Conservation (phyloP, 768 basidiomycete genomes). For the Amanita fuliginea region DNA sequence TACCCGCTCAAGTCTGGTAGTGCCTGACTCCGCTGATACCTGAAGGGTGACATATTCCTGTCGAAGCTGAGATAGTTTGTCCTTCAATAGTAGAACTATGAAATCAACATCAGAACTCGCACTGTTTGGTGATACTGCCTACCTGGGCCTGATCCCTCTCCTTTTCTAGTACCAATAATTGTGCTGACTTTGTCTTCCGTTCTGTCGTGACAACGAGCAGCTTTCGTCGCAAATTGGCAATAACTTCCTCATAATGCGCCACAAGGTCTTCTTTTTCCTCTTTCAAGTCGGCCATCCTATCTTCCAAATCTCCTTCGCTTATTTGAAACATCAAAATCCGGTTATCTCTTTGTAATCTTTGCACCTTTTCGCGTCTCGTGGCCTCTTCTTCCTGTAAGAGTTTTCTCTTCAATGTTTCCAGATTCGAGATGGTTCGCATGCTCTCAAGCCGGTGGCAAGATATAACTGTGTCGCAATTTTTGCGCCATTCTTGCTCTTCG, state of each 20-base stretch:
- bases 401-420: conserved; percentile 43
- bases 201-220: conserved; percentile 22
- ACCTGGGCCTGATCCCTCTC: conserved; percentile 41
- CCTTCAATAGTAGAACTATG: conserved; percentile 16
- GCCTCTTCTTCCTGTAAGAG: conserved; percentile 43
- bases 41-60: conserved; percentile 40
- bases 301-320: conserved; percentile 49
- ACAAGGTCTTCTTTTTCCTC: conserved; percentile 26
- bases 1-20: conserved; percentile 45
- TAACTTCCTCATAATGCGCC: conserved; percentile 16
- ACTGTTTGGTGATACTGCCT: conserved; percentile 8
- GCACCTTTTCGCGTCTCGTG: conserved; percentile 45
- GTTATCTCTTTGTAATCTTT: conserved; percentile 51
- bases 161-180: conserved; percentile 25
- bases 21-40: conserved; percentile 30
- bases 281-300: conserved; percentile 39
- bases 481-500: conserved; percentile 49
- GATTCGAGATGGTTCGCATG: conserved; percentile 37
- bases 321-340: conserved; percentile 59
- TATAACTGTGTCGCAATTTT: conserved; percentile 52
- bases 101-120: not conserved
- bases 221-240: conserved; percentile 19
- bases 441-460: conserved; percentile 57
- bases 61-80: conserved; percentile 28
- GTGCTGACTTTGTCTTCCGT: conserved; percentile 27